Percentiles rank a stretch among this genome's conserved stretches.
phyloP scores from a whole-genome alignment of 1,284 basidiomycete genomes.

The Cutaneotrichosporon sp. region DNA sequence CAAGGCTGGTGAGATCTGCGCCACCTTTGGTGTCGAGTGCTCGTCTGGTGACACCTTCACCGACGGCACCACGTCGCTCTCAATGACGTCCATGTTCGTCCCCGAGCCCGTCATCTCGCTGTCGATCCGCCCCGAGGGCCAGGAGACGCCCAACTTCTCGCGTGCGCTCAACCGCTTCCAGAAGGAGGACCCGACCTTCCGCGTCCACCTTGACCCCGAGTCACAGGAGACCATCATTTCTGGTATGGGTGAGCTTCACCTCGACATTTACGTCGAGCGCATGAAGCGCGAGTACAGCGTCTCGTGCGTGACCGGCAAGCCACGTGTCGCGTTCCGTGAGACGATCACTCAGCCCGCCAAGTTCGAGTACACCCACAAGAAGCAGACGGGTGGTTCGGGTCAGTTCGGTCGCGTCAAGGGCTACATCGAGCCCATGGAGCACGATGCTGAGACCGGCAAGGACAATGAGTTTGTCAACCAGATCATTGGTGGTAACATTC shows the following conservation, averaged over 20 bases:
- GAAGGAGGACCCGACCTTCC: conserved; percentile 99
- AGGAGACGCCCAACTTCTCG: conserved; percentile 93
- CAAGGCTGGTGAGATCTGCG: conserved; percentile 98
- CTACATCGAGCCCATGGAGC: conserved; percentile 86
- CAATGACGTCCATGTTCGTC: conserved; percentile 98
- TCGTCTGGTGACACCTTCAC: conserved; percentile 98
- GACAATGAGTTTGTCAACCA: conserved; percentile 84
- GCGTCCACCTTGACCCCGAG: conserved; percentile 90
- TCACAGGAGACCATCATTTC: conserved; percentile 99
- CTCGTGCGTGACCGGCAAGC: conserved; percentile 90
- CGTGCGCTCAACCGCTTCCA: conserved; percentile 96
- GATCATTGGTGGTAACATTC: conserved; percentile 91
- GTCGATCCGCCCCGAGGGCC: conserved; percentile 84
- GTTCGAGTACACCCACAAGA: conserved; percentile 96
- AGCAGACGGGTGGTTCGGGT: conserved; percentile 95
- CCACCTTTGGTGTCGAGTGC: conserved; percentile 99
- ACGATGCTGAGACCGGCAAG: conserved; percentile 74
- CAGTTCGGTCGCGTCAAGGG: conserved; percentile 95
- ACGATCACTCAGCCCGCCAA: conserved; percentile 78
- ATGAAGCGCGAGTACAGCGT: conserved; percentile 98
- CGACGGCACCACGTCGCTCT: conserved; percentile 78
- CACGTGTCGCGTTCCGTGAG: conserved; percentile 95
- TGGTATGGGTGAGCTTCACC: conserved; percentile 98
- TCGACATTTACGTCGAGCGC: conserved; percentile 98
- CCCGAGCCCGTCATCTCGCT: conserved; percentile 98